Conservation (phyloP, 164 flowering plant species). For the Nymphaea thermarum region DNA sequence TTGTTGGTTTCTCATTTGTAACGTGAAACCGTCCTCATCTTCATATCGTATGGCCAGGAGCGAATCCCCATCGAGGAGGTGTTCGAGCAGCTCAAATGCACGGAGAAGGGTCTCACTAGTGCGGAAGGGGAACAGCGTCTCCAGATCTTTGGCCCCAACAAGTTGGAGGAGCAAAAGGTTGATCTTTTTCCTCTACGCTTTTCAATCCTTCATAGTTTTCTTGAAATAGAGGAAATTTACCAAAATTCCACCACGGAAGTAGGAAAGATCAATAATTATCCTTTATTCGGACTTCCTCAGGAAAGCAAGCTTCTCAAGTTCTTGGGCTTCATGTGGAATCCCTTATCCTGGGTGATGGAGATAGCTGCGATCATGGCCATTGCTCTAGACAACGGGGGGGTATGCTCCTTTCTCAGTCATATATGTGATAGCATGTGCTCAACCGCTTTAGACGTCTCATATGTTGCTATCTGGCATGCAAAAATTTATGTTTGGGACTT, state of each 20-base stretch:
- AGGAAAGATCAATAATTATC: too few species aligned
- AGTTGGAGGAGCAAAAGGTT: slow-evolving; percentile 21
- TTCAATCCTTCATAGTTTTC: neutral
- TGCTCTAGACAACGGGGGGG: slow-evolving; percentile 20
- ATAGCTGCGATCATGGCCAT: slow-evolving; percentile 20
- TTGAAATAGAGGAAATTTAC: neutral
- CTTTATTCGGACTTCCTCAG: neutral
- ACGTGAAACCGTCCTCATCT: neutral
- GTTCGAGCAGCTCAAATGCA: slow-evolving; percentile 19
- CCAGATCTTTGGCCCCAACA: slow-evolving; percentile 21
- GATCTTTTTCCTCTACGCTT: neutral
- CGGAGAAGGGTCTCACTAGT: slow-evolving; percentile 13
- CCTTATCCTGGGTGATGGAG: slow-evolving; percentile 24
- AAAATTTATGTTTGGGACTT: too few species aligned
- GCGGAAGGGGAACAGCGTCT: slow-evolving; percentile 17
- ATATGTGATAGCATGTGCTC: too few species aligned
- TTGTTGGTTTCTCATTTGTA: neutral
- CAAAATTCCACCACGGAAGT: too few species aligned
- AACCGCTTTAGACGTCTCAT: too few species aligned
- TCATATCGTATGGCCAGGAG: slow-evolving; percentile 7
- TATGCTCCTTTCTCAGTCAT: neutral
- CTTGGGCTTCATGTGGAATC: slow-evolving; percentile 24
- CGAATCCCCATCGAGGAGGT: slow-evolving; percentile 17
- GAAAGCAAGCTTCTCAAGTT: slow-evolving; percentile 20
- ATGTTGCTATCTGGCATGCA: too few species aligned